Evolutionary conservation across 805 yeast species (phyloP), one percentile per base, ranked within the genome.

Genomic region (Candida ulmi): DNA sequence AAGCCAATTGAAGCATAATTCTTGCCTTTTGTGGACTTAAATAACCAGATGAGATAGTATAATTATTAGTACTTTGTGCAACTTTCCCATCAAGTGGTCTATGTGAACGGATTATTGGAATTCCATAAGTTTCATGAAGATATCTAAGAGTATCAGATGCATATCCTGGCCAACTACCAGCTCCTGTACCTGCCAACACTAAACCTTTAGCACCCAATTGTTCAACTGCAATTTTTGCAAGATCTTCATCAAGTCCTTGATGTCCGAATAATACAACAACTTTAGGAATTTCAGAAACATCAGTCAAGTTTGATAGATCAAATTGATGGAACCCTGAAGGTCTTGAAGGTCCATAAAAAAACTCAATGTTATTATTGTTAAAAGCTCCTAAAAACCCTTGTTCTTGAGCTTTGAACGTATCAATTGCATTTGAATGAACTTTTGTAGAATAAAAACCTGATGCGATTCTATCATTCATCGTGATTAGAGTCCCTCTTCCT

Each of bases 301-400:
- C 49, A 9, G 51, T 45, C 28, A 50, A 38, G 19, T 48, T 45
- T 15, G 50, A 42, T 40, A 69, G 55, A 47, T 72, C 61, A 45
- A 74, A 71, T 41, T 59, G 61, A n/a, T 30, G 39, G 32, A 65
- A 66, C 16, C 66, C 80, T 23, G 67, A 57, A 4, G 84, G 83
- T 53, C 69, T 73, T 24, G 63, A 68, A 4, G 84, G 76, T 33
- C 83, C 82, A 52, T 70, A 79, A 50, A 74, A 78, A 52, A 71
- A 80, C 50, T 77, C 78, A 17, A 80, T 69, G 51, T 76, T 78
- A 45, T 79, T 75, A 52, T 80, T 78, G 25, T 78, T 80, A 54
- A 80, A 79, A 47, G 76, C 76, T 5, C 88, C 88, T 50, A 80
- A 60, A 52, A 76, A 79, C 6, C 87, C 87, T 54, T 78, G 83